phyloP scores from a whole-genome alignment of 2,329 filamentous ascomycete genomes.

The Arthrinium puccinioides region DNA sequence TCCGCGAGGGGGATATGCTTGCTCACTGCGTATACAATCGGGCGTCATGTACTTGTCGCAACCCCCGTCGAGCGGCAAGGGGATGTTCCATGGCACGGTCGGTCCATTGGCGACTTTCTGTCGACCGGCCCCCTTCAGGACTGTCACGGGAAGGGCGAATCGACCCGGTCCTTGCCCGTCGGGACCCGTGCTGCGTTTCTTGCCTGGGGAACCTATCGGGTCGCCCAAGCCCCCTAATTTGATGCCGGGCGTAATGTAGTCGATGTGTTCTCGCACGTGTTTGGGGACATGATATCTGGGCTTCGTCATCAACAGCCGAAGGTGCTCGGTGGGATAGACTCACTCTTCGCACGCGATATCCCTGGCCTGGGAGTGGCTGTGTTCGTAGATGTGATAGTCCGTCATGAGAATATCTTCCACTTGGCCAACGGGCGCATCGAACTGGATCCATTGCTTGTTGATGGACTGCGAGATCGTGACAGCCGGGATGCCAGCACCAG shows the following conservation, averaged over 20 bases:
- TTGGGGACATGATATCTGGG: constrained; percentile 39
- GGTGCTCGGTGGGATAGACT: no score
- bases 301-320: neutral
- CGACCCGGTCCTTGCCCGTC: constrained; percentile 12
- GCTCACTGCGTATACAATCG: constrained; percentile 20
- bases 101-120: constrained; percentile 5
- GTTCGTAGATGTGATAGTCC: constrained; percentile 33
- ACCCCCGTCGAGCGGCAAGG: constrained; percentile 9
- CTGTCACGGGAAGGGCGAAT: constrained; percentile 14
- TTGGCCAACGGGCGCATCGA: constrained; percentile 29
- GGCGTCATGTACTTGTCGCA: constrained; percentile 19
- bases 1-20: neutral
- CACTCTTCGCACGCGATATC: constrained; percentile 29
- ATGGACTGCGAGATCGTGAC: constrained; percentile 23
- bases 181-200: constrained; percentile 9
- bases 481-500: constrained; percentile 20
- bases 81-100: constrained; percentile 12
- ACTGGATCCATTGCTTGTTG: constrained; percentile 31
- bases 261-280: constrained; percentile 38
- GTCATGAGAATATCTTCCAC: constrained; percentile 31
- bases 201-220: constrained; percentile 5
- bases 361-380: constrained; percentile 25
- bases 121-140: neutral
- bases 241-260: constrained; percentile 50
- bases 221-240: constrained; percentile 30